Evolutionary conservation across 169 alveolate species (phyloP), one percentile per base, ranked within the genome.

Genomic region (Cryptosporidium ryanae): DNA sequence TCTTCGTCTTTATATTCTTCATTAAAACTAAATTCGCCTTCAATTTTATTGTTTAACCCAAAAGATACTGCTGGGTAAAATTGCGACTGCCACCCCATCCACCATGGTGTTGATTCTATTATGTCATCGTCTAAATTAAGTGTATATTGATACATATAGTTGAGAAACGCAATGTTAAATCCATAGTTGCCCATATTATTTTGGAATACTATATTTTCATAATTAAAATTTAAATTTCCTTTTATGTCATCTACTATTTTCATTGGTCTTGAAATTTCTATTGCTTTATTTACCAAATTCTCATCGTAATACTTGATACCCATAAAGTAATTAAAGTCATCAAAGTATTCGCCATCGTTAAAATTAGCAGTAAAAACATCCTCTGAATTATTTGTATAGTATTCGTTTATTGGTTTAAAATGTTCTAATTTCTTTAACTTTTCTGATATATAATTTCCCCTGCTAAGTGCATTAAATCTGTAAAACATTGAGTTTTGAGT

Each of bases 41-140:
- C 1, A 38, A 38, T 38, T 38, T 38, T 38, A 18, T 31, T 50
- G 25, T 46, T 38, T 21, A 43, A 32, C 17, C 10, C 49, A 18
- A 61, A 17, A 3, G 57, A 76, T 18, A 76, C 27, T 1, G 63
- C 43, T 38, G 87, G 76, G 34, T 76, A 76, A 15, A 76, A 34
- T 38, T 76, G 68, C 0, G 61, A 57, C 18, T 76, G 87, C 87
- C 87, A 76, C 12, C 31, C 49, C 87, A 76, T 76, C 87, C 87
- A 76, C 87, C 87, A 76, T 18, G 87, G 87, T 17, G 87, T 67
- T 38, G 71, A 55, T 1, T 18, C 44, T 18, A 76, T 76, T 7
- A 61, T 15, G 25, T 46, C 21, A 48, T 76, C 76, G 32, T 76
- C 87, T 59, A 76, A 25, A 61, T 76, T 61, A 15, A 61, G 23